These are phyloP conservation scores for Mycena galopus DNA, from an alignment of 768 basidiomycete species.

Conservation along the genomic window DNA sequence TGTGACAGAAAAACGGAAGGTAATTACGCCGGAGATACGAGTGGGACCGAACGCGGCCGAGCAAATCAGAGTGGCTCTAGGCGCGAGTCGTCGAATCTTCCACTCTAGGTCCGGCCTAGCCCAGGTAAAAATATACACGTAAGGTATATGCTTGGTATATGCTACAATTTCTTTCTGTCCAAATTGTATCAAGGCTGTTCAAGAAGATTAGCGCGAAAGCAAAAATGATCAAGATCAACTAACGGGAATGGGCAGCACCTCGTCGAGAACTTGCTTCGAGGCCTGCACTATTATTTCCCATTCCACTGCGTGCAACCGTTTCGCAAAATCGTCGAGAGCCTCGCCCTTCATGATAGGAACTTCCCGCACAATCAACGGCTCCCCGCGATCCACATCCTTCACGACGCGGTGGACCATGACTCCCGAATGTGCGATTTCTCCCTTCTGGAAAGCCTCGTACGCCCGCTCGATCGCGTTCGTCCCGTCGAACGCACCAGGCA, in stretches of 20 bases:
- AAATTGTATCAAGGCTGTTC: background rate
- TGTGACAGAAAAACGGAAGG: background rate
- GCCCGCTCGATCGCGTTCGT: conserved; percentile 92
- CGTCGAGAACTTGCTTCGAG: conserved; percentile 76
- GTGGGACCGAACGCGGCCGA: background rate
- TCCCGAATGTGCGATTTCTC: conserved; percentile 84
- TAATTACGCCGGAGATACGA: background rate
- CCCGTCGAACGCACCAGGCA: conserved; percentile 97
- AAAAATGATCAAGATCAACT: background rate
- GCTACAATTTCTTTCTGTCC: conserved; percentile 3
- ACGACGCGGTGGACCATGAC: conserved; percentile 96
- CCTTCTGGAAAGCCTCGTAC: conserved; percentile 87
- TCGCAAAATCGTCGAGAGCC: conserved; percentile 76
- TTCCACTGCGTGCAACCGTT: conserved; percentile 84
- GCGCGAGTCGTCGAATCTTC: background rate
- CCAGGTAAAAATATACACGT: background rate
- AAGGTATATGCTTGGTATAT: too few species aligned
- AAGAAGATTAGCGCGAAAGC: background rate
- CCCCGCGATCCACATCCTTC: conserved; percentile 92
- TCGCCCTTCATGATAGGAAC: conserved; percentile 83
- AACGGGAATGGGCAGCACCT: conserved; percentile 44
- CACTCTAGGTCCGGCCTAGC: background rate
- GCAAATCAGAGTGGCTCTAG: background rate
- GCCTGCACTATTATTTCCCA: conserved; percentile 94
- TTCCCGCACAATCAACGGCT: conserved; percentile 86